Conservation (phyloP, 371 early-diverging fungal genomes). For the Saksenaea vasiformis region DNA sequence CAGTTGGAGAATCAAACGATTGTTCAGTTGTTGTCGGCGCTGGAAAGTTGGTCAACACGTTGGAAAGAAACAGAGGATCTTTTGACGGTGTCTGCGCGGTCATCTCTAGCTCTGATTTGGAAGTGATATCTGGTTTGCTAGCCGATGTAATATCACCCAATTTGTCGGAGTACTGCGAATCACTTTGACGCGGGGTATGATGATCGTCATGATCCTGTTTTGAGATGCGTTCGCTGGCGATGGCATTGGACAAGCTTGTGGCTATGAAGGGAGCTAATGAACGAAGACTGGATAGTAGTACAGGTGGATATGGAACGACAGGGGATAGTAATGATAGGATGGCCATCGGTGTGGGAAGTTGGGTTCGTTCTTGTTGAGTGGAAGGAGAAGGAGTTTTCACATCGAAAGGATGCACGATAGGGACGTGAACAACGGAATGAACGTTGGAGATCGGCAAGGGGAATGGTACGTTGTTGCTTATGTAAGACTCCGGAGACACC, state of each 20-base stretch:
- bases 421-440: constrained; percentile 62
- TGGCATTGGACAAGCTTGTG: constrained; percentile 43
- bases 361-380: constrained; percentile 9
- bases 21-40: not conserved
- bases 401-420: constrained; percentile 46
- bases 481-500: constrained; percentile 44
- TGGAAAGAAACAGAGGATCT: not conserved
- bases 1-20: not conserved
- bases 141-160: not conserved
- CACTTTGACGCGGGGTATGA: not conserved
- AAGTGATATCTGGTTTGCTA: not conserved
- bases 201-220: constrained; percentile 1
- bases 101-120: constrained; percentile 13
- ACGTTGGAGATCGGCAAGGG: constrained; percentile 50
- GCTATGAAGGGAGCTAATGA: constrained; percentile 59
- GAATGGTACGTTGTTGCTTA: constrained; percentile 31
- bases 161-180: not conserved
- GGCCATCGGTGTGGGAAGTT: constrained; percentile 54
- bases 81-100: constrained; percentile 10
- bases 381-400: constrained; percentile 26
- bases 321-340: constrained; percentile 64
- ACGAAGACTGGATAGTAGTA: constrained; percentile 45
- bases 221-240: constrained; percentile 10
- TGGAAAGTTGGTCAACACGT: not conserved
- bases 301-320: constrained; percentile 61